Evolutionary conservation across 1,139 yeast genomes (phyloP).

Genomic region (Yamadazyma songkhlaensis): DNA sequence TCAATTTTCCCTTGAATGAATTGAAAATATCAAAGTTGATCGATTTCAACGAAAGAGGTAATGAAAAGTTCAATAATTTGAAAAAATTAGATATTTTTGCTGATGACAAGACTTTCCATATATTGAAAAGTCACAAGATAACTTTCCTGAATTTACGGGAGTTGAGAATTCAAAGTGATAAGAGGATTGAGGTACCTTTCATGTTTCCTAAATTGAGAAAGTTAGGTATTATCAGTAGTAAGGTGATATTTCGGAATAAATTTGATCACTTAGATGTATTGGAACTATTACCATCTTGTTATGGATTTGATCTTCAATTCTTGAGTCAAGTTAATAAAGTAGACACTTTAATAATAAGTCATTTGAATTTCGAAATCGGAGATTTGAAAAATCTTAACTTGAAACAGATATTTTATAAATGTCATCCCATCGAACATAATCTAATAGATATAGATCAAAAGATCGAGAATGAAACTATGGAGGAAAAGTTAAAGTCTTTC

Average conservation of each 20-base stretch:
- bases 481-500: not conserved
- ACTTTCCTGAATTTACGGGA: constrained; percentile 1
- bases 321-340: not conserved
- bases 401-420: not conserved
- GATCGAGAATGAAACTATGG: not conserved
- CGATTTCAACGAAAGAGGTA: constrained; percentile 1
- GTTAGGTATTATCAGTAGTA: not conserved
- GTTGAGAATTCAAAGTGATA: constrained; percentile 1
- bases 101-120: constrained; percentile 5
- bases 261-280: not conserved
- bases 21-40: not conserved
- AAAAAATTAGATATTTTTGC: constrained; percentile 1
- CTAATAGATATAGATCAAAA: not conserved
- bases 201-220: not conserved
- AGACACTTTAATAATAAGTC: not conserved
- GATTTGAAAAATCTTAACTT: not conserved
- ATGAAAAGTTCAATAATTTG: constrained; percentile 1
- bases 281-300: constrained; percentile 1
- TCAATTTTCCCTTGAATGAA: not conserved
- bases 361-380: not conserved
- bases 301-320: constrained; percentile 2
- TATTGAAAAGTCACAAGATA: constrained; percentile 4
- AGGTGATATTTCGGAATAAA: not conserved
- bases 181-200: not conserved
- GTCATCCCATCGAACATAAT: constrained; percentile 1